Conservation (phyloP, 2,329 filamentous ascomycete species). For the Escovopsis weberi region DNA sequence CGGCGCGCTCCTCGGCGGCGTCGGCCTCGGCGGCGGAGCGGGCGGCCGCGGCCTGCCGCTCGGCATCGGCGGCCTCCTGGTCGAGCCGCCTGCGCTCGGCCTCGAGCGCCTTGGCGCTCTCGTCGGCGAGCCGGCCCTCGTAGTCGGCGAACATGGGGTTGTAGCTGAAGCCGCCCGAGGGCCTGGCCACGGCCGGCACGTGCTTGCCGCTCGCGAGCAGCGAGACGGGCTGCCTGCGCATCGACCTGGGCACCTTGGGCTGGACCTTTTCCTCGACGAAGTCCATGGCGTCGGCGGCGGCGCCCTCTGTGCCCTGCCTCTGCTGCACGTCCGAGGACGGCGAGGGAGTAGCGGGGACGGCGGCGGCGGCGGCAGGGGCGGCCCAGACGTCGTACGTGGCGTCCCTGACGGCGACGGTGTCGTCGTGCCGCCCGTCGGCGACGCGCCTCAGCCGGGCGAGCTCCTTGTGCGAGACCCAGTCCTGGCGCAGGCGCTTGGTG, state of each 20-base stretch:
- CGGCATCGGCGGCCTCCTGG: slow-evolving; percentile 49
- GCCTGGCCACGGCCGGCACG: slow-evolving; percentile 64
- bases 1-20: slow-evolving; percentile 52
- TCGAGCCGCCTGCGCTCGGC: slow-evolving; percentile 61
- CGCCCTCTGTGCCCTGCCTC: slow-evolving; percentile 9
- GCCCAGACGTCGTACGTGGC: slow-evolving; percentile 71
- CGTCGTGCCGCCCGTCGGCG: slow-evolving; percentile 56
- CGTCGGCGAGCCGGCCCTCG: slow-evolving; percentile 56
- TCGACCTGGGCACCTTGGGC: slow-evolving; percentile 57
- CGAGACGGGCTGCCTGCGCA: slow-evolving; percentile 65
- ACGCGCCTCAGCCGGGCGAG: slow-evolving; percentile 62
- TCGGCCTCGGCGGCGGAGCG: slow-evolving; percentile 60
- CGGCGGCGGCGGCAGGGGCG: slow-evolving; percentile 14
- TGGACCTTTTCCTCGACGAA: slow-evolving; percentile 54
- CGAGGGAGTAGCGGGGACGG: no score
- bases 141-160: slow-evolving; percentile 84
- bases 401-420: slow-evolving; percentile 39
- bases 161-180: slow-evolving; percentile 75
- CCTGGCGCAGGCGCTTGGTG: slow-evolving; percentile 59
- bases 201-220: slow-evolving; percentile 70
- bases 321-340: no score
- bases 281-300: slow-evolving; percentile 24
- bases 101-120: slow-evolving; percentile 66
- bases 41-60: slow-evolving; percentile 53
- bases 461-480: slow-evolving; percentile 77